Percentiles rank a stretch among this genome's conserved stretches.
These are phyloP conservation scores for Gossypium arboreum DNA, from an alignment of 345 rosid genomes.

Conservation along the genomic window DNA sequence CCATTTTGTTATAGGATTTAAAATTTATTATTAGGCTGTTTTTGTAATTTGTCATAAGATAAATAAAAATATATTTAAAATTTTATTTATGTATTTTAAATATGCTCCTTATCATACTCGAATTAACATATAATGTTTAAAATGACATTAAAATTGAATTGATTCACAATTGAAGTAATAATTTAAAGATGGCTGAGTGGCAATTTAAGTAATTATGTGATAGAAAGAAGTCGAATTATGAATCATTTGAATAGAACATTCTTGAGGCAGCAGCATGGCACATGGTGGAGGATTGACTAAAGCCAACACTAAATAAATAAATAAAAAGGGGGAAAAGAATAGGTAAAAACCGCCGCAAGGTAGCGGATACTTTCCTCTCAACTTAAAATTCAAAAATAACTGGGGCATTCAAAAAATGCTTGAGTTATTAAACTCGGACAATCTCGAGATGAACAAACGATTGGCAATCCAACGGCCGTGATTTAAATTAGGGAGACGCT, in stretches of 20 bases:
- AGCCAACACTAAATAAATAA: not conserved
- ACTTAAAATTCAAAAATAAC: not conserved
- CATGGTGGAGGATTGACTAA: not conserved
- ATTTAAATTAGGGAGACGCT: not conserved
- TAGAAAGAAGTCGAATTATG: not conserved
- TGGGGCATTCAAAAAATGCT: not conserved
- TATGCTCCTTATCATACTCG: no score
- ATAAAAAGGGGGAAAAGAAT: not conserved
- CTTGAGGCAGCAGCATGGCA: not conserved
- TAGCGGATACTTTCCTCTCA: not conserved
- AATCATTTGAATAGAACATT: conserved; percentile 2
- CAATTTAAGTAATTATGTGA: not conserved
- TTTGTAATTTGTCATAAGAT: no score
- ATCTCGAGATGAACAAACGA: not conserved
- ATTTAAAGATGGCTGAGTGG: not conserved
- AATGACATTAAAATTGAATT: no score
- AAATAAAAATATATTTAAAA: no score
- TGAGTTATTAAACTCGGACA: not conserved
- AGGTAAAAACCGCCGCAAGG: not conserved
- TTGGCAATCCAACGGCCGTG: not conserved
- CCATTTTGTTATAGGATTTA: no score
- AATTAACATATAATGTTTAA: no score
- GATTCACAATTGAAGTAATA: no score
- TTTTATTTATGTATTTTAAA: no score
- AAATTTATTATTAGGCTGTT: no score